Conservation (phyloP, 225 moss, liverwort and hornwort genomes). For the Pleurozium schreberi region DNA sequence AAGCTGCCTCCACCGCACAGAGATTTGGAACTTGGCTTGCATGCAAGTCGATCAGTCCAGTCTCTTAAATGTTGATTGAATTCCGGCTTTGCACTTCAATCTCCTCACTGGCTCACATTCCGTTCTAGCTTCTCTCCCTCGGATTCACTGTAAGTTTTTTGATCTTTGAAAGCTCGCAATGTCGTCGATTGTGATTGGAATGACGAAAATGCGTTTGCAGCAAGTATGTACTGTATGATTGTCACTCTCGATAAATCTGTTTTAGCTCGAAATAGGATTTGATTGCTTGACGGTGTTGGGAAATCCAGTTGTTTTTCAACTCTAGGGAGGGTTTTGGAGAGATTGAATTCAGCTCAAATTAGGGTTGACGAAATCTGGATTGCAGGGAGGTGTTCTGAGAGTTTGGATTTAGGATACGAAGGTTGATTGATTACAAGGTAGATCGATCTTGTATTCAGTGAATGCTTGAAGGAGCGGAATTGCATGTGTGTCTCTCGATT, state of each 20-base stretch:
- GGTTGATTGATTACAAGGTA: not conserved
- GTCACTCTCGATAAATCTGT: no score
- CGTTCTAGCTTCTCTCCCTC: not conserved
- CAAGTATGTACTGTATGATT: no score
- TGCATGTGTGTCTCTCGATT: not conserved
- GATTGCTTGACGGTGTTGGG: not conserved
- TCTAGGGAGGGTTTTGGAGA: not conserved
- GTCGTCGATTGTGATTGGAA: no score
- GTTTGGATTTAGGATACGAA: not conserved
- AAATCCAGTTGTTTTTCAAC: not conserved
- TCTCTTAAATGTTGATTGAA: no score
- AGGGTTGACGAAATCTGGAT: not conserved
- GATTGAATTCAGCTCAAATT: not conserved
- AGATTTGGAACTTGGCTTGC: not conserved
- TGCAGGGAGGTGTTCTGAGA: not conserved
- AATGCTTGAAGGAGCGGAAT: not conserved
- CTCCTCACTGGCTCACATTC: no score
- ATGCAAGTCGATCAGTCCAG: not conserved
- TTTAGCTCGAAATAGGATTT: not conserved
- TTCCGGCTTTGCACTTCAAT: not conserved
- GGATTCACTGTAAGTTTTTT: not conserved
- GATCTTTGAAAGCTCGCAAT: not conserved
- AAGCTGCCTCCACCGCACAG: not conserved
- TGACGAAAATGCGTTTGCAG: not conserved
- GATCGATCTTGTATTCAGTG: not conserved